phyloP scores from a whole-genome alignment of 495 filamentous ascomycete genomes.

The Achaetomiella virescens region DNA sequence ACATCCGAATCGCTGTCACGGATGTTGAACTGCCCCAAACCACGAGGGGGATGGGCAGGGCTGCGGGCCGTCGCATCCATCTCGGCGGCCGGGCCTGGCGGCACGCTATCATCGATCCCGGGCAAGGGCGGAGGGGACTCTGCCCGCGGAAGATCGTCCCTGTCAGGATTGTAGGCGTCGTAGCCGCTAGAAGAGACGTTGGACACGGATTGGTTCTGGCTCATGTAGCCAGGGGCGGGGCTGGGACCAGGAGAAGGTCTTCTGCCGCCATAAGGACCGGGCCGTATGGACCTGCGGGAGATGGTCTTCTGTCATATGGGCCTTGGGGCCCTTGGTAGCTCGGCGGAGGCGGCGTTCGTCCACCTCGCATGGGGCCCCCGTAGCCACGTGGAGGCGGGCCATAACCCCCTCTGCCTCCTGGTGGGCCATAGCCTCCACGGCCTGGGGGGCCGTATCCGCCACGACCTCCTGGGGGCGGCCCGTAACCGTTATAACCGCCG shows the following conservation, averaged over 20 bases:
- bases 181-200: slow-evolving; percentile 30
- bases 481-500: slow-evolving; percentile 36
- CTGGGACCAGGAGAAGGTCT: slow-evolving; percentile 32
- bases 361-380: slow-evolving; percentile 47
- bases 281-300: slow-evolving; percentile 42
- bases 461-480: slow-evolving; percentile 27
- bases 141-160: slow-evolving; percentile 41
- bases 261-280: slow-evolving; percentile 30
- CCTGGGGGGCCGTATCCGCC: slow-evolving; percentile 37
- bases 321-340: slow-evolving; percentile 34
- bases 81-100: slow-evolving; percentile 71
- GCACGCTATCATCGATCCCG: slow-evolving; percentile 37
- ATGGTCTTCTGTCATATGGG: slow-evolving; percentile 42
- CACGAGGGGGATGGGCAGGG: slow-evolving; percentile 38
- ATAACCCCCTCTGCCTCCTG: slow-evolving; percentile 35
- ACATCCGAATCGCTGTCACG: slow-evolving; percentile 64
- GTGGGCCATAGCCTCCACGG: slow-evolving; percentile 43
- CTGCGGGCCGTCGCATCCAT: slow-evolving; percentile 66
- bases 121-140: slow-evolving; percentile 63
- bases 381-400: slow-evolving; percentile 53
- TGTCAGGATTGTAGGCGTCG: slow-evolving; percentile 38
- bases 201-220: slow-evolving; percentile 28
- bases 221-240: slow-evolving; percentile 34
- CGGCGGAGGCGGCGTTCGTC: slow-evolving; percentile 50
- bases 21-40: slow-evolving; percentile 45